Evolutionary conservation across 31 red algal species (phyloP).

Genomic region (Odonthalia washingtoniensis): DNA sequence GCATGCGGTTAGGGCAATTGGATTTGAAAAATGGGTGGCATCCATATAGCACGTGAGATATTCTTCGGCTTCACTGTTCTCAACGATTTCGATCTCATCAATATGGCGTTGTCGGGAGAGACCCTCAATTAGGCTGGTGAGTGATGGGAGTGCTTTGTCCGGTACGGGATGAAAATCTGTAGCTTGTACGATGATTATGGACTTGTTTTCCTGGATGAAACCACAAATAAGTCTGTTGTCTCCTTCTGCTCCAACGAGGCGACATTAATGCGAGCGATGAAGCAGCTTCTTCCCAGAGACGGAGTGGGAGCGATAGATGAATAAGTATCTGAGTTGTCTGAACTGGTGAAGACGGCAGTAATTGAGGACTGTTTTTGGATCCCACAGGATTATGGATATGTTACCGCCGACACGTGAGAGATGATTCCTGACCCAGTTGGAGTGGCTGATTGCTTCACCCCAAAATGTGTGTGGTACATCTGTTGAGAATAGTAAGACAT

Average conservation of each 20-base stretch:
- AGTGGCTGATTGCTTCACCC: constrained; percentile 44
- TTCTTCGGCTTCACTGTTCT: background rate
- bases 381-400: background rate
- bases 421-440: constrained; percentile 43
- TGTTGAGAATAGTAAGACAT: constrained; percentile 22
- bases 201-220: background rate
- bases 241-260: background rate
- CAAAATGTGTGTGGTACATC: constrained; percentile 27
- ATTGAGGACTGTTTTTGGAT: background rate
- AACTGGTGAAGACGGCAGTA: background rate
- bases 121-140: background rate
- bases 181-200: background rate
- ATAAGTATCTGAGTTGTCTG: background rate
- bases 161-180: background rate
- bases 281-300: background rate
- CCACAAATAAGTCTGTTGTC: background rate
- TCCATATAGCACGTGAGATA: too few species aligned
- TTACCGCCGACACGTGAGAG: constrained; percentile 16
- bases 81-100: background rate
- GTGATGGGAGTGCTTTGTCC: background rate
- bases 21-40: too few species aligned
- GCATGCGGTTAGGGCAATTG: too few species aligned
- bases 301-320: background rate
- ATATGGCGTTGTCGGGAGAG: background rate
- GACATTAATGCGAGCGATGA: background rate